phyloP scores from a whole-genome alignment of 108 stramenopile species.

The Hondaea fermentalgiana region DNA sequence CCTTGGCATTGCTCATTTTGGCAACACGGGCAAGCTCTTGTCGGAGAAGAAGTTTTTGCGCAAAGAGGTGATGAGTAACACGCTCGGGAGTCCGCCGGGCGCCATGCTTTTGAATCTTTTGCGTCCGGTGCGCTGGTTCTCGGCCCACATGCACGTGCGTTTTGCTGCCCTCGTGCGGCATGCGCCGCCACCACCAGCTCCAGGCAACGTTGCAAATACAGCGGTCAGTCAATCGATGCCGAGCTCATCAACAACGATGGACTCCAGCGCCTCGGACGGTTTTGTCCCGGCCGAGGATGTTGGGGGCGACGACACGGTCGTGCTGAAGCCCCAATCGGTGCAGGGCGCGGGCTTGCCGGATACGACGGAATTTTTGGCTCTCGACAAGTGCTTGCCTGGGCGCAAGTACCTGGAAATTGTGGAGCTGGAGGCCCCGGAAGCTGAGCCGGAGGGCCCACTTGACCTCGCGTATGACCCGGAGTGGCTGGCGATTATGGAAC shows the following conservation, averaged over 20 bases:
- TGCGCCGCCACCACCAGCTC: neutral
- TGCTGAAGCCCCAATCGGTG: slow-evolving; percentile 41
- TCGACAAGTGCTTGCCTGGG: slow-evolving; percentile 94
- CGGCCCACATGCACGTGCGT: slow-evolving; percentile 94
- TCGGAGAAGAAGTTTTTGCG: slow-evolving; percentile 70
- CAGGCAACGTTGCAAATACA: too few relatives aligned
- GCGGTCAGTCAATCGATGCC: too few relatives aligned
- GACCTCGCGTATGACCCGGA: slow-evolving; percentile 64
- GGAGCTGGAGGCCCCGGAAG: slow-evolving; percentile 43
- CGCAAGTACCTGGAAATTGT: slow-evolving; percentile 77
- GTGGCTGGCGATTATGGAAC: slow-evolving; percentile 69
- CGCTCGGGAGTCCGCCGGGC: slow-evolving; percentile 79
- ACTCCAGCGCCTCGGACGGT: too few relatives aligned
- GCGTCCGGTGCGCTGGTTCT: slow-evolving; percentile 85
- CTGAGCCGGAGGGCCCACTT: slow-evolving; percentile 21
- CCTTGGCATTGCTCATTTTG: slow-evolving; percentile 72
- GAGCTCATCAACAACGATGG: too few relatives aligned
- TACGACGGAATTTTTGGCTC: slow-evolving; percentile 83
- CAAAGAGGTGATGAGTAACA: slow-evolving; percentile 68
- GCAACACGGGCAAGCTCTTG: slow-evolving; percentile 59
- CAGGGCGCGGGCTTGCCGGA: slow-evolving; percentile 41
- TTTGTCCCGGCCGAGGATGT: too few relatives aligned
- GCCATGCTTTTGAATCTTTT: slow-evolving; percentile 64
- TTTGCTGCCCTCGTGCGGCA: slow-evolving; percentile 78
- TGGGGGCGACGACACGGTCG: slow-evolving; percentile 42